Evolutionary conservation across 2,329 filamentous ascomycete genomes (phyloP).

Genomic region (Colletotrichum trifolii): DNA sequence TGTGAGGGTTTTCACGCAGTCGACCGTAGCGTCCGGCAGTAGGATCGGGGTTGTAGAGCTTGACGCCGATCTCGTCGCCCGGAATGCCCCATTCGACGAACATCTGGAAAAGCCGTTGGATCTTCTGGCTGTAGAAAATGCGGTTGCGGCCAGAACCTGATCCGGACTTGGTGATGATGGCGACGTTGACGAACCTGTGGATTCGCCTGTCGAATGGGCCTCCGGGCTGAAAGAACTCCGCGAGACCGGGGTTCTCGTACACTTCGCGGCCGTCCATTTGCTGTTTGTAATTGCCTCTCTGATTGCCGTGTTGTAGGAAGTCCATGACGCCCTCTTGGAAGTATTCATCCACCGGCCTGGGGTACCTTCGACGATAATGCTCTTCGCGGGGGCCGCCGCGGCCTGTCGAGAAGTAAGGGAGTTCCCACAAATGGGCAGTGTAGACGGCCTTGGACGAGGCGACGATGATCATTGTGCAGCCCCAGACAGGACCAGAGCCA

Average conservation of each 20-base stretch:
- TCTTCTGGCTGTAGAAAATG: conserved; percentile 11
- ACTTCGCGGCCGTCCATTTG: not conserved
- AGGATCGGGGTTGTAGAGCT: not conserved
- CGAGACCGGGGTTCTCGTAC: conserved; percentile 21
- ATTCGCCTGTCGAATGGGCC: conserved; percentile 22
- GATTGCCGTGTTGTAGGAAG: conserved; percentile 13
- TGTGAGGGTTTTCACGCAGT: conserved; percentile 1
- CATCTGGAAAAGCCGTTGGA: conserved; percentile 2
- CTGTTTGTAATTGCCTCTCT: conserved; percentile 1
- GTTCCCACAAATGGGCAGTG: conserved; percentile 36
- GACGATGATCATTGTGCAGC: conserved; percentile 33
- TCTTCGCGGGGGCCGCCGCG: not conserved
- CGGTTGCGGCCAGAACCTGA: not conserved
- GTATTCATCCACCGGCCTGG: conserved; percentile 15
- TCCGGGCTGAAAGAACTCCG: not conserved
- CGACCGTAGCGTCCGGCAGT: not conserved
- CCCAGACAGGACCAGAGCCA: conserved; percentile 34
- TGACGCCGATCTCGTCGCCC: conserved; percentile 2
- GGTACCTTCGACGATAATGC: not conserved
- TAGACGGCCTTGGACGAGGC: conserved; percentile 31
- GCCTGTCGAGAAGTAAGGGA: conserved; percentile 19
- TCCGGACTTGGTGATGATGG: conserved; percentile 18
- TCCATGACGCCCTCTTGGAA: conserved; percentile 13
- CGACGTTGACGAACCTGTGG: conserved; percentile 18
- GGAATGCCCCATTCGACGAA: conserved; percentile 12